Percentiles rank a stretch among this genome's conserved stretches.
phyloP scores from a whole-genome alignment of 305 asterid genomes.

The Euphrasia arctica region DNA sequence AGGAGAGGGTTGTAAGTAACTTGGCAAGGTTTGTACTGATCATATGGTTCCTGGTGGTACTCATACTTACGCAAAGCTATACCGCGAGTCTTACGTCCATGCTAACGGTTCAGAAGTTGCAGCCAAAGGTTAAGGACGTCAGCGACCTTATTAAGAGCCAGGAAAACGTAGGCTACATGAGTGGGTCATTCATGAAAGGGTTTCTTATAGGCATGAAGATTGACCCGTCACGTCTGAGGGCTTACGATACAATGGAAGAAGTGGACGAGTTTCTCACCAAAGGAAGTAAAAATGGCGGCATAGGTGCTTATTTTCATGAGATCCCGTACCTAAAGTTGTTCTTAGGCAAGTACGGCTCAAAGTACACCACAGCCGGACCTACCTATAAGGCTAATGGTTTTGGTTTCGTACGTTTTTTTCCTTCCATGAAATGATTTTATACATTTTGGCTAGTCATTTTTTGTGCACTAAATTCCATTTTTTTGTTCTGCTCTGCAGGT shows the following conservation, averaged over 20 bases:
- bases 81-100: slow-evolving; percentile 52
- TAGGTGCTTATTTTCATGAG: slow-evolving; percentile 50
- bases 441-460: not conserved
- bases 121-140: slow-evolving; percentile 39
- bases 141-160: slow-evolving; percentile 34
- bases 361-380: slow-evolving; percentile 45
- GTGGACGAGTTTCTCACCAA: slow-evolving; percentile 37
- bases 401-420: slow-evolving; percentile 37
- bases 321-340: slow-evolving; percentile 45
- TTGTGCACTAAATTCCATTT: not conserved
- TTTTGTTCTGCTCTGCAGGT: slow-evolving; percentile 33
- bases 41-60: slow-evolving; percentile 47
- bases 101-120: slow-evolving; percentile 51
- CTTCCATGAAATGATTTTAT: not conserved
- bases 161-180: slow-evolving; percentile 41
- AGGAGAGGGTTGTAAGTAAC: slow-evolving; percentile 44
- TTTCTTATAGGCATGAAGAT: slow-evolving; percentile 32
- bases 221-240: slow-evolving; percentile 31
- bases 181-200: slow-evolving; percentile 37
- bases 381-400: slow-evolving; percentile 46
- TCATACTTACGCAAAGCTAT: slow-evolving; percentile 43
- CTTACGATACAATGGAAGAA: slow-evolving; percentile 30
- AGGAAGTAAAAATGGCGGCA: slow-evolving; percentile 47
- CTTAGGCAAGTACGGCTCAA: slow-evolving; percentile 36
- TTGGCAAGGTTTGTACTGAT: slow-evolving; percentile 42